Conservation (phyloP, 306 rosid species). For the Cicer bijugum region DNA sequence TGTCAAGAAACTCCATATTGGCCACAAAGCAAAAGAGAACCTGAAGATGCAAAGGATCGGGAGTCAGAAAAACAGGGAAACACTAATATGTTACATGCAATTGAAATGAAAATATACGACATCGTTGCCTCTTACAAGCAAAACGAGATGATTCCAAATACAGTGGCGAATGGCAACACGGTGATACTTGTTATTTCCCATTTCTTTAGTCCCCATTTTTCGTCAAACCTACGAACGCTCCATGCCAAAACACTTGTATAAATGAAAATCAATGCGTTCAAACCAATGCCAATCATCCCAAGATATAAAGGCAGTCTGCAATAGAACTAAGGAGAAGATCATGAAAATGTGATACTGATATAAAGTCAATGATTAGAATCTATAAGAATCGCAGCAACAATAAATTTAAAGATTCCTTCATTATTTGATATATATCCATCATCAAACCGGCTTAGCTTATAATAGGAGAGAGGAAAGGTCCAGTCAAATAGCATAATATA, state of each 20-base stretch:
- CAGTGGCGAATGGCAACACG: slow-evolving; percentile 78
- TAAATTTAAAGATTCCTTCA: slow-evolving; percentile 32
- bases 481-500: slow-evolving; percentile 20
- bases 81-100: slow-evolving; percentile 3
- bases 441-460: slow-evolving; percentile 5
- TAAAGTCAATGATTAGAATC: slow-evolving; percentile 31
- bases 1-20: slow-evolving; percentile 90
- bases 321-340: slow-evolving; percentile 42
- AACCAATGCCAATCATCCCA: slow-evolving; percentile 79
- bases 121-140: slow-evolving; percentile 69
- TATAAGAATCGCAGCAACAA: slow-evolving; percentile 18
- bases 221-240: slow-evolving; percentile 80
- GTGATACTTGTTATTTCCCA: slow-evolving; percentile 83
- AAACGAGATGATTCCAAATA: slow-evolving; percentile 80
- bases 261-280: slow-evolving; percentile 72
- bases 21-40: slow-evolving; percentile 92
- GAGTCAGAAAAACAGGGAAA: slow-evolving; percentile 47
- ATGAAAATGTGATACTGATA: slow-evolving; percentile 39
- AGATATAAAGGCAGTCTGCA: slow-evolving; percentile 91
- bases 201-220: slow-evolving; percentile 85
- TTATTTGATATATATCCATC: slow-evolving; percentile 38
- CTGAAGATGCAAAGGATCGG: slow-evolving; percentile 46
- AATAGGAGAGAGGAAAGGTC: slow-evolving; percentile 17
- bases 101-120: slow-evolving; percentile 22
- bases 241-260: slow-evolving; percentile 80